phyloP scores from a whole-genome alignment of 495 filamentous ascomycete genomes.

The Clavariopsis aquatica region DNA sequence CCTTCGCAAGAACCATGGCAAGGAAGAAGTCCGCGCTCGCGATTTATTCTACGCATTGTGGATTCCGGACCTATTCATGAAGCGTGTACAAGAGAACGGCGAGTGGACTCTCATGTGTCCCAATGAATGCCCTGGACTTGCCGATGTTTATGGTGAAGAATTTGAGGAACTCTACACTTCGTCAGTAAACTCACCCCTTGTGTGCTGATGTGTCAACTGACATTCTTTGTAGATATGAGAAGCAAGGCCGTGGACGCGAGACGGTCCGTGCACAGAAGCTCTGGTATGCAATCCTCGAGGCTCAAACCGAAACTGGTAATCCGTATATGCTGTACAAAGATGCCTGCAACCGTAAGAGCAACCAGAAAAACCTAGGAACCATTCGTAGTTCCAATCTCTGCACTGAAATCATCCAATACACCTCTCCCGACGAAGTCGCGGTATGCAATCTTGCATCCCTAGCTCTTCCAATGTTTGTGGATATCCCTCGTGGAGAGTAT shows the following conservation, averaged over 20 bases:
- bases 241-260: slow-evolving; percentile 81
- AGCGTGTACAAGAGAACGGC: slow-evolving; percentile 91
- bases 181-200: slow-evolving; percentile 14
- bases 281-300: slow-evolving; percentile 96
- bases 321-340: slow-evolving; percentile 99
- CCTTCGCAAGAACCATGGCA: slow-evolving; percentile 97
- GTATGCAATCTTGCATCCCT: slow-evolving; percentile 97
- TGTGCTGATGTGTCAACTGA: background rate
- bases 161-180: slow-evolving; percentile 91
- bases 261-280: slow-evolving; percentile 97
- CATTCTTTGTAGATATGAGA: slow-evolving; percentile 64
- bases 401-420: slow-evolving; percentile 98
- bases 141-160: slow-evolving; percentile 95
- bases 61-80: slow-evolving; percentile 99
- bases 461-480: slow-evolving; percentile 84
- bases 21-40: slow-evolving; percentile 94
- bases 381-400: slow-evolving; percentile 98
- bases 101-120: slow-evolving; percentile 98
- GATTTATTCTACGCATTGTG: slow-evolving; percentile 97
- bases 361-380: slow-evolving; percentile 98
- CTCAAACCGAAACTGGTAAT: slow-evolving; percentile 97
- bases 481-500: slow-evolving; percentile 75
- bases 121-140: slow-evolving; percentile 89
- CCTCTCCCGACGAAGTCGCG: slow-evolving; percentile 93
- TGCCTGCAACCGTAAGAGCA: slow-evolving; percentile 96